These are phyloP conservation scores for Sporothrix schenckii DNA, from an alignment of 2,329 filamentous ascomycete genomes.

Conservation along the genomic window DNA sequence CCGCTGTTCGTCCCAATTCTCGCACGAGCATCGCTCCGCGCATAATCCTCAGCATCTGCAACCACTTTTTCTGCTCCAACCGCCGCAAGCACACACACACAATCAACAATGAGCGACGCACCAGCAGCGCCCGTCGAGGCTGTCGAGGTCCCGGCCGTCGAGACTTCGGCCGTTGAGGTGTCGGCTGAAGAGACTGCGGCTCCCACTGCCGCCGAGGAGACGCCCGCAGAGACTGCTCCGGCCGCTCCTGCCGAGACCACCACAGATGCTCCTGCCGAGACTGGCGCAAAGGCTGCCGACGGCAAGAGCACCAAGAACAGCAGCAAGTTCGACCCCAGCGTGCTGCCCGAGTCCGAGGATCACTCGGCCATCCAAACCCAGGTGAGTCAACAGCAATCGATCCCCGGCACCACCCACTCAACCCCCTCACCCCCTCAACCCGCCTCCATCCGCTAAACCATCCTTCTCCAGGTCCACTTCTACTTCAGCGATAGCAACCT, in stretches of 20 bases:
- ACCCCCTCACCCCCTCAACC: no score
- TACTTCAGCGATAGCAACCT: slow-evolving; percentile 95
- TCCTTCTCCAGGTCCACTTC: slow-evolving; percentile 76
- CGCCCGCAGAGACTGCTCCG: slow-evolving; percentile 35
- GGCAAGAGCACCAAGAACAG: slow-evolving; percentile 56
- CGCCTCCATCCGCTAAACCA: background rate
- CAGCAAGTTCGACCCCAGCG: slow-evolving; percentile 70
- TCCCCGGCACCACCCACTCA: no score
- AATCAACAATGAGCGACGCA: slow-evolving; percentile 37
- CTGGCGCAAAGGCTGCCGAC: slow-evolving; percentile 38
- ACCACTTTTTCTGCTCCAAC: background rate
- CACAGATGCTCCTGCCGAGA: slow-evolving; percentile 37
- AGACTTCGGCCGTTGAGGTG: slow-evolving; percentile 2
- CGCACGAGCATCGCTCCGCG: background rate
- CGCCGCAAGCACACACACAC: background rate
- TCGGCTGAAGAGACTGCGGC: slow-evolving; percentile 37
- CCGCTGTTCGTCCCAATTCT: background rate
- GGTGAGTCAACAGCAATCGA: slow-evolving; percentile 50
- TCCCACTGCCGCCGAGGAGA: slow-evolving; percentile 20
- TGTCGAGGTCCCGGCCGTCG: slow-evolving; percentile 29
- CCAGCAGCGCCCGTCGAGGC: slow-evolving; percentile 37
- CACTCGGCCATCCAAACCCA: slow-evolving; percentile 81
- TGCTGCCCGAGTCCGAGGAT: slow-evolving; percentile 72
- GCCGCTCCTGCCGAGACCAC: no score
- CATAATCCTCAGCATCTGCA: background rate